Evolutionary conservation across 2,329 filamentous ascomycete genomes (phyloP), one percentile per base, ranked within the genome.

Genomic region (Colletotrichum liaoningense): DNA sequence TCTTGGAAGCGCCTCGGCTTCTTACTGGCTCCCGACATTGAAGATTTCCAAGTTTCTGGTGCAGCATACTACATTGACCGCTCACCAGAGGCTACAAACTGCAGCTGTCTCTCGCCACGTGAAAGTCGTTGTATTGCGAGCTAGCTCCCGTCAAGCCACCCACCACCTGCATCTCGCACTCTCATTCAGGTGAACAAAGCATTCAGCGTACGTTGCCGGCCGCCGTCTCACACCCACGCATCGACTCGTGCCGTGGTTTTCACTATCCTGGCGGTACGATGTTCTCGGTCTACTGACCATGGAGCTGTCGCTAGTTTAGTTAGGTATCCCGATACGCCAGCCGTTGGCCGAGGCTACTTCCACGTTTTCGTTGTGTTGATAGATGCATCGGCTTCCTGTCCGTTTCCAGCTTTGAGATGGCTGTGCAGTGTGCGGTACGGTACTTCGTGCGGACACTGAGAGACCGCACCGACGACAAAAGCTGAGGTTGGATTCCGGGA

Each of bases 161-260:
- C 26, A 64, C 35, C 57, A 56, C 22, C 33, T 24, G 59, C 26
- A 49, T 24, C 19, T 52, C 28, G 14, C 19, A 49, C n/a, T 57
- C 35, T 49, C 56, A 71, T 73, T 73, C 71, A 71, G 71, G 71
- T 62, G 63, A 56, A 38, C 19, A 33, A 46, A 22, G 56, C 49
- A n/a, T 57, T 56, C 42, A 49, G 55, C 30, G 66, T 71, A 56
- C 35, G 16, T 73, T 62, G 54, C 57, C 67, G 46, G 70, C n/a
- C 60, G 46, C 57, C 67, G 56, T 71, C 46, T 60, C 58, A 46
- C 49, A 65, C 70, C 60, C 56, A 30, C 35, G 26, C 22, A 52
- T 11, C 28, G 35, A 49, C 46, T 49, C 24, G 46, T 30, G 46
- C 9, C n/a, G 9, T 28, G 8, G 46, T n/a, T 8, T 16, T 62